Percentiles rank a stretch among this genome's conserved stretches.
phyloP scores from a whole-genome alignment of 805 yeast genomes.

The Limtongozyma cylindracea region DNA sequence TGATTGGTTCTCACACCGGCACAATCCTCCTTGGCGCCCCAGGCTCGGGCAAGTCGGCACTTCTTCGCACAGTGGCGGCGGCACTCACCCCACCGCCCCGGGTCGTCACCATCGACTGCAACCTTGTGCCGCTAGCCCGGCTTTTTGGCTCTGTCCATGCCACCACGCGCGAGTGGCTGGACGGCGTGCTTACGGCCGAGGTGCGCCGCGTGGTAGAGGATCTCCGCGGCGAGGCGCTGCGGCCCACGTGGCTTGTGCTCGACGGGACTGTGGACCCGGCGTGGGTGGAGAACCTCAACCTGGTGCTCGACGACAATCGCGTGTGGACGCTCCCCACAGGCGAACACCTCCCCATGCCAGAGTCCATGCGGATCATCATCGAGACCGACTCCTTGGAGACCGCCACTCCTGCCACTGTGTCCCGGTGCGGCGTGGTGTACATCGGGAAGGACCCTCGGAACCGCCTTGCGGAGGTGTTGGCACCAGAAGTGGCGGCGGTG shows the following conservation, averaged over 20 bases:
- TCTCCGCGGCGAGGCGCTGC: constrained; percentile 27
- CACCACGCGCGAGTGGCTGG: constrained; percentile 77
- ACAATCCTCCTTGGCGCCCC: constrained; percentile 57
- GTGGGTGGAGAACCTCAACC: constrained; percentile 80
- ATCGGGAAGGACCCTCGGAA: constrained; percentile 8
- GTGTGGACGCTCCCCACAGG: constrained; percentile 72
- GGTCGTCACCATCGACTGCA: constrained; percentile 38
- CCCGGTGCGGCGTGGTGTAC: constrained; percentile 82
- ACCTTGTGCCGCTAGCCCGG: constrained; percentile 37
- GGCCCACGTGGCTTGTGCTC: constrained; percentile 52
- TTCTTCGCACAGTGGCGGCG: no score
- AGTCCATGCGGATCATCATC: constrained; percentile 39
- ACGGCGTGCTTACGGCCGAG: constrained; percentile 55
- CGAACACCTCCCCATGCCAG: constrained; percentile 49
- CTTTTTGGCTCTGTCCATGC: constrained; percentile 51
- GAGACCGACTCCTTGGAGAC: constrained; percentile 42
- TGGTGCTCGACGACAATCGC: constrained; percentile 76
- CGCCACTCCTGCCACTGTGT: constrained; percentile 80
- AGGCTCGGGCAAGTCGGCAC: constrained; percentile 50
- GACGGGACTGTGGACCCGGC: constrained; percentile 89
- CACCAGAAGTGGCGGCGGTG: no score
- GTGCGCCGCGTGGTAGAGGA: constrained; percentile 31
- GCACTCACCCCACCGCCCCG: no score
- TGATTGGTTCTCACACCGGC: constrained; percentile 47
- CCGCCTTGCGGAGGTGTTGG: no score